Conservation (phyloP, 1,139 yeast genomes). For the Saccharomyces pastorianus region DNA sequence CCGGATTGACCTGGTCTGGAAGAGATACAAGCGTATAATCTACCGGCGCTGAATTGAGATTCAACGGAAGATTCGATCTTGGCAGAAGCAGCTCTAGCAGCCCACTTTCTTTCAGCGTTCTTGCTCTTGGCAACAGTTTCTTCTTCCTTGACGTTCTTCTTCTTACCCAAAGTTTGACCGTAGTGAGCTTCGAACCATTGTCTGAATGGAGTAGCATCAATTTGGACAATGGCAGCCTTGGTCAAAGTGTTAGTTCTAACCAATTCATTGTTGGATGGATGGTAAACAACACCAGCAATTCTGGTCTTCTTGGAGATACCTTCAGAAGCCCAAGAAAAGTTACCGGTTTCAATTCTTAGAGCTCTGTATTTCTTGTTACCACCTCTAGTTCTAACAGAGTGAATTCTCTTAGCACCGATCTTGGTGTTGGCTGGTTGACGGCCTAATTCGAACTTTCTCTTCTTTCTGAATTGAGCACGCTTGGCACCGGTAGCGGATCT, state of each 20-base stretch:
- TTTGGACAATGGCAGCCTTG: constrained; percentile 97
- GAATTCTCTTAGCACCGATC: constrained; percentile 98
- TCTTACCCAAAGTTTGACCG: constrained; percentile 89
- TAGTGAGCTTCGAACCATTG: constrained; percentile 99
- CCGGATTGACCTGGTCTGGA: constrained; percentile 99
- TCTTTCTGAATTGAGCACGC: constrained; percentile 99
- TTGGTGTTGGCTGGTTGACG: constrained; percentile 99
- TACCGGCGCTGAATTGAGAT: constrained; percentile 96
- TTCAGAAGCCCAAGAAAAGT: constrained; percentile 99
- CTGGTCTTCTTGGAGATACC: constrained; percentile 98
- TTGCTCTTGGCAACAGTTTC: constrained; percentile 61
- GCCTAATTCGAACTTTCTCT: constrained; percentile 99
- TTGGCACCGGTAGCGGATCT: constrained; percentile 99
- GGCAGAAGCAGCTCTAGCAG: constrained; percentile 79
- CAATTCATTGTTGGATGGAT: constrained; percentile 98
- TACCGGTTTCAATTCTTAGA: constrained; percentile 97
- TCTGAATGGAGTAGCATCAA: constrained; percentile 99
- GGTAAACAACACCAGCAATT: constrained; percentile 95
- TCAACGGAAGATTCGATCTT: constrained; percentile 86
- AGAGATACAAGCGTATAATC: constrained; percentile 96
- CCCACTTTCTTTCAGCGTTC: constrained; percentile 84
- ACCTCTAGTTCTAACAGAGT: constrained; percentile 99
- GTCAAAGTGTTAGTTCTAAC: constrained; percentile 99
- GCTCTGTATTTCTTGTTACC: constrained; percentile 99
- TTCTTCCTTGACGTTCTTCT: constrained; percentile 36